Evolutionary conservation across 106 monocot genomes (phyloP).

Genomic region (Dendrobium nobile): DNA sequence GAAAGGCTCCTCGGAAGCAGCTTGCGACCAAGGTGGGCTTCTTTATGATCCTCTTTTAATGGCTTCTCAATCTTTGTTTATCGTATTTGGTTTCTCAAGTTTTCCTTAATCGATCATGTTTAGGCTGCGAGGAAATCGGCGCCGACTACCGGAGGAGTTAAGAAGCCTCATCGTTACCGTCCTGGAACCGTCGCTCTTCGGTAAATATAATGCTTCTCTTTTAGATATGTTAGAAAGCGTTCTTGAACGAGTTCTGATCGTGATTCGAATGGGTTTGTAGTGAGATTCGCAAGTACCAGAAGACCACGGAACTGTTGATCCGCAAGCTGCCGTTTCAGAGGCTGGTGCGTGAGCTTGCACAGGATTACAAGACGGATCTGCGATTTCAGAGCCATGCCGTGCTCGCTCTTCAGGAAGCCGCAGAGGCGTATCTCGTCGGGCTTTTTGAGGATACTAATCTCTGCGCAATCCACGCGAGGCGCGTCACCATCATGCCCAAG

Average conservation of each 20-base stretch:
- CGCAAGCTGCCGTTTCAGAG: constrained; percentile 4
- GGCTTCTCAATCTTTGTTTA: too few relatives aligned
- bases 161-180: constrained; percentile 10
- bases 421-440: neutral
- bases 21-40: constrained; percentile 20
- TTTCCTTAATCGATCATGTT: too few relatives aligned
- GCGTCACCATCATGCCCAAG: constrained; percentile 2
- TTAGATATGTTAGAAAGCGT: neutral
- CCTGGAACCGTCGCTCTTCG: neutral
- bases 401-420: neutral
- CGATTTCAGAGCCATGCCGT: constrained; percentile 3
- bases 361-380: constrained; percentile 14
- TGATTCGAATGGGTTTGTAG: neutral
- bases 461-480: neutral
- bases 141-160: constrained; percentile 29
- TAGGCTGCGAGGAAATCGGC: constrained; percentile 26
- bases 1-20: constrained; percentile 20
- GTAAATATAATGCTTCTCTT: neutral
- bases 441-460: constrained; percentile 1
- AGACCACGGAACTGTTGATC: neutral
- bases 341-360: constrained; percentile 7
- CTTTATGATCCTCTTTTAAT: too few relatives aligned
- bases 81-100: too few relatives aligned
- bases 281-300: neutral
- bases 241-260: neutral